Evolutionary conservation across 768 basidiomycete species (phyloP), one percentile per base, ranked within the genome.

Genomic region (Imleria badia): DNA sequence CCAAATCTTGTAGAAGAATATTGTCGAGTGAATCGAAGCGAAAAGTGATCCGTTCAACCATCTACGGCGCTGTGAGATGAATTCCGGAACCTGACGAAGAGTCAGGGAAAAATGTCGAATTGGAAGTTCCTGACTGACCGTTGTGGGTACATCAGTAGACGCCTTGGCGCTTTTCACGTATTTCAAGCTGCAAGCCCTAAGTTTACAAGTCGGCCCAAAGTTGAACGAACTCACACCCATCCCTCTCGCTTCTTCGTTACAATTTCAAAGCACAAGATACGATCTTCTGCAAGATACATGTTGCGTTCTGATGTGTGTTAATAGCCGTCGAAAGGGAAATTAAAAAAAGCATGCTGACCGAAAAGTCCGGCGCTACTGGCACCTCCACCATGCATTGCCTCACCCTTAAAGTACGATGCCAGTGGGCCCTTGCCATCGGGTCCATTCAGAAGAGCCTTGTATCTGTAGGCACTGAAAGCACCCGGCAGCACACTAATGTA

Each of bases 151-250:
- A 73, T 98, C 95, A n/a, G 95, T 98, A 40, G 94, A 82, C 0
- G 94, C 95, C 61, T 95, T 94, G 15, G 95, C 95, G 63, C 84
- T 89, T 79, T 93, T 93, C 71, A 95, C 93, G 66, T 94, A 95
- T 71, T 86, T 87, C 62, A 92, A 73, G 15, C 88, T 90, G 57
- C 45, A 33, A 45, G 29, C 17, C 17, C 19, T 64, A 23, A 60
- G 51, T 36, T 45, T 43, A 19, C 22, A 22, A 19, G 34, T 20
- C 17, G 13, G 30, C 39, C 10, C 9, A 31, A 9, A 19, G 39
- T 13, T 12, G 9, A 46, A 45, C 23, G 19, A 57, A 81, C 84
- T 66, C 76, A 87, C 89, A 83, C 76, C 91, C 90, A 87, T 51
- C 83, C 85, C 73, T 91, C 89, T 20, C 76, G 76, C 71, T 90